phyloP scores from a whole-genome alignment of 306 rosid species.

The Hippophae tibetana region DNA sequence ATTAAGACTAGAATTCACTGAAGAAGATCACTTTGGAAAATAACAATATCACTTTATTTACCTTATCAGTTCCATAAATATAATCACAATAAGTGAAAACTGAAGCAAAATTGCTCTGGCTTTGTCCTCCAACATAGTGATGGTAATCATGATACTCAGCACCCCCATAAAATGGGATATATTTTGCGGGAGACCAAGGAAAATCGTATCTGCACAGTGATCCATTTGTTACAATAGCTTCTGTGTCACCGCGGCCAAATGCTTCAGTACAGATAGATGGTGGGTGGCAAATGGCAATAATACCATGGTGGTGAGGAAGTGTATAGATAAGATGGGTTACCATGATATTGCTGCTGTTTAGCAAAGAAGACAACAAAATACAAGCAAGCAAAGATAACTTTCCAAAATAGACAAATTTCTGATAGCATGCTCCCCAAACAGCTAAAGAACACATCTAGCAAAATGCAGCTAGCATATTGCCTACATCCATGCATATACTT shows the following conservation, averaged over 20 bases:
- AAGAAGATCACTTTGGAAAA: neutral
- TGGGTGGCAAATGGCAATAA: too few relatives aligned
- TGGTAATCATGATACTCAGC: conserved; percentile 64
- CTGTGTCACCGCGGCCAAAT: neutral
- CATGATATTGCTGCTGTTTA: too few relatives aligned
- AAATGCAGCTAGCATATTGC: too few relatives aligned
- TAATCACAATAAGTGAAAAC: conserved; percentile 59
- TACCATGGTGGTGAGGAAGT: too few relatives aligned
- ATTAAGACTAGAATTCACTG: neutral
- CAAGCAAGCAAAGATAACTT: too few relatives aligned
- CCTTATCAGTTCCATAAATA: conserved; percentile 68
- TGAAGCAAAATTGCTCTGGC: conserved; percentile 66
- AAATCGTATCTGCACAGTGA: conserved; percentile 32
- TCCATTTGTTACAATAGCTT: neutral
- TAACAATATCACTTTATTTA: neutral
- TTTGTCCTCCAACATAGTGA: conserved; percentile 56
- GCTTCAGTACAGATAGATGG: too few relatives aligned
- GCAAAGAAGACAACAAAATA: too few relatives aligned
- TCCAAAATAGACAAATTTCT: too few relatives aligned
- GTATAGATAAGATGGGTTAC: too few relatives aligned
- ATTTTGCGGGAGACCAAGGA: conserved; percentile 49
- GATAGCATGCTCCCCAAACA: too few relatives aligned
- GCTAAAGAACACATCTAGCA: too few relatives aligned
- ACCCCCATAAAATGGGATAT: conserved; percentile 62
- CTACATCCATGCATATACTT: too few relatives aligned